Percentiles rank a stretch among this genome's conserved stretches.
Evolutionary conservation across 805 yeast species (phyloP).

Genomic region (Zygoascus tannicola): DNA sequence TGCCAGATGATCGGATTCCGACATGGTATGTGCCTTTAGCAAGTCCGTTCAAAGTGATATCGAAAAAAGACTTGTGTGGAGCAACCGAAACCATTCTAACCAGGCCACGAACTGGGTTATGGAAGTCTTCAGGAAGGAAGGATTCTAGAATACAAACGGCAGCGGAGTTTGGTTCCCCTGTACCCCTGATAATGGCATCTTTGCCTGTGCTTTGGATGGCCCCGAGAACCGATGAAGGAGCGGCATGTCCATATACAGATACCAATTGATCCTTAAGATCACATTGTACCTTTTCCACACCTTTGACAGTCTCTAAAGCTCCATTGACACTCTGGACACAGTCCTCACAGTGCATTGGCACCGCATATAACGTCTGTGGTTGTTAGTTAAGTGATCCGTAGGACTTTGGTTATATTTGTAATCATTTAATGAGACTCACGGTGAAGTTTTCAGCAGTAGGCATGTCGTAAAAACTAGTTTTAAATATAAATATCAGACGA

Average conservation of each 20-base stretch:
- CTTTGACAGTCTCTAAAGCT: slow-evolving; percentile 43
- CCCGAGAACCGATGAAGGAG: slow-evolving; percentile 67
- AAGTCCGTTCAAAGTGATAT: slow-evolving; percentile 69
- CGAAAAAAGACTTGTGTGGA: slow-evolving; percentile 50
- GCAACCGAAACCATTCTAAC: slow-evolving; percentile 72
- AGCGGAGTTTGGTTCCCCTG: slow-evolving; percentile 79
- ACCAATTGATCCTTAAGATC: slow-evolving; percentile 55
- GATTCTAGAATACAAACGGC: slow-evolving; percentile 86
- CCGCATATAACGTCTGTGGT: slow-evolving; percentile 62
- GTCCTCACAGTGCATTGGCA: slow-evolving; percentile 68
- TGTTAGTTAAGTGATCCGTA: background rate
- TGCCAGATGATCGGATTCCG: slow-evolving; percentile 59
- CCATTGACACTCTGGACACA: slow-evolving; percentile 54
- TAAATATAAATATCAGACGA: no score
- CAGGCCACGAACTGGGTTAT: slow-evolving; percentile 69
- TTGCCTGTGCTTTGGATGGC: slow-evolving; percentile 66
- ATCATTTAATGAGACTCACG: slow-evolving; percentile 2
- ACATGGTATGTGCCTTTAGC: slow-evolving; percentile 60
- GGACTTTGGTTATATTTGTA: background rate
- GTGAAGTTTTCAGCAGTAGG: slow-evolving; percentile 14
- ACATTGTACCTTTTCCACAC: slow-evolving; percentile 44
- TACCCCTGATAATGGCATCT: slow-evolving; percentile 88
- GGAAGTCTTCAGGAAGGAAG: slow-evolving; percentile 39
- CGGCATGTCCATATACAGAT: slow-evolving; percentile 53
- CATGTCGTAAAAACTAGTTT: slow-evolving; percentile 10